Conservation (phyloP, 345 rosid genomes). For the Camelina hispida region DNA sequence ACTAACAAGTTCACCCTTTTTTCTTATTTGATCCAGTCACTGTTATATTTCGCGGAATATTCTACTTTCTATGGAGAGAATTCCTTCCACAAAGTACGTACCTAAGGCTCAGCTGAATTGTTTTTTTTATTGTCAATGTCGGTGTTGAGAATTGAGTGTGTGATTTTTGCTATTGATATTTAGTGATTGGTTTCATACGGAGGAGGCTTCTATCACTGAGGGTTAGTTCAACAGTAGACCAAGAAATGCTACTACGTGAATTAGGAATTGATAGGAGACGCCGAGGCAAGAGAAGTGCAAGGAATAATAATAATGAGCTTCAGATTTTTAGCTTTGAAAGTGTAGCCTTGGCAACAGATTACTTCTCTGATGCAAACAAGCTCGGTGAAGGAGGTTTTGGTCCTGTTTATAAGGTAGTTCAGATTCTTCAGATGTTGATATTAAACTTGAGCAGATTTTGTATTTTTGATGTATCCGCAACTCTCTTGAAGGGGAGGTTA, state of each 20-base stretch:
- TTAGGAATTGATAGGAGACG: conserved; percentile 43
- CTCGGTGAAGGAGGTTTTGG: conserved; percentile 65
- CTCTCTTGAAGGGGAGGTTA: conserved; percentile 51
- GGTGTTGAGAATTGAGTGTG: conserved; percentile 1
- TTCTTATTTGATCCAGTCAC: conserved; percentile 34
- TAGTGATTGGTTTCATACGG: conserved; percentile 27
- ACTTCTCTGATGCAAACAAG: conserved; percentile 48
- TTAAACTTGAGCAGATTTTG: conserved; percentile 8
- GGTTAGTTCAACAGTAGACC: conserved; percentile 35
- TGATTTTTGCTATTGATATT: conserved; percentile 1
- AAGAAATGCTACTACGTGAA: conserved; percentile 42
- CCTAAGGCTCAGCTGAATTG: conserved; percentile 15
- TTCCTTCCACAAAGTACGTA: conserved; percentile 38
- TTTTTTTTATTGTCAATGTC: conserved; percentile 1
- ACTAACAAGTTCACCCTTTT: neutral
- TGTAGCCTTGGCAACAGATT: conserved; percentile 50
- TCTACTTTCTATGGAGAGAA: conserved; percentile 21
- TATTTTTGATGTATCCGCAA: conserved; percentile 9
- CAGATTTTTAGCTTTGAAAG: conserved; percentile 51
- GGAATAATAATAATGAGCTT: conserved; percentile 41
- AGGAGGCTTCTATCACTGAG: conserved; percentile 28
- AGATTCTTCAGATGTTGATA: conserved; percentile 14
- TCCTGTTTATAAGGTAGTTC: conserved; percentile 52
- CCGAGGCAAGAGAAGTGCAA: conserved; percentile 12
- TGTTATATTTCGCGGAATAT: conserved; percentile 10